A percentile compares a stretch with the other conserved stretches of the same genome.
Conservation (phyloP, 73 alveolate genomes). For the Paramecium biaurelia region DNA sequence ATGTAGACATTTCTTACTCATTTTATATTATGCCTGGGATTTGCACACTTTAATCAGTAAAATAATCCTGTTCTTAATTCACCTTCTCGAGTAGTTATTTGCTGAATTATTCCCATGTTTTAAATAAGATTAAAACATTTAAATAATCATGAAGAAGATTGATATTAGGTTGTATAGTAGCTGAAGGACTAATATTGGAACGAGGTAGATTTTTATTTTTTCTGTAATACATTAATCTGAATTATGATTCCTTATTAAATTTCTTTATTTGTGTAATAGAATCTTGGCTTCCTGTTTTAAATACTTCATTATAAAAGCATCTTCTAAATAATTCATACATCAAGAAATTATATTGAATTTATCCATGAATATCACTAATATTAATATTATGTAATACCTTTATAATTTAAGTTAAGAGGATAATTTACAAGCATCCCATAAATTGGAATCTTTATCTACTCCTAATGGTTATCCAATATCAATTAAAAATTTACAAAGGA, state of each 20-base stretch:
- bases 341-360: not conserved
- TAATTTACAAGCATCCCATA: conserved; percentile 39
- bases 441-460: not conserved
- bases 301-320: not conserved
- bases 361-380: not conserved
- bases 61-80: not conserved
- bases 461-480: conserved; percentile 29
- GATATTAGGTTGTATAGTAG: not conserved
- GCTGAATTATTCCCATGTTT: not conserved
- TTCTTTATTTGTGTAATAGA: not conserved
- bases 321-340: not conserved
- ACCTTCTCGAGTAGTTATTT: not conserved
- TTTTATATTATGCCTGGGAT: not conserved
- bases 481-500: not conserved
- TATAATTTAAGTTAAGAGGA: not conserved
- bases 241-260: not conserved
- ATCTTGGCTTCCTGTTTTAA: not conserved
- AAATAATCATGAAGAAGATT: not conserved
- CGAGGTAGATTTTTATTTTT: not conserved
- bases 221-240: not conserved
- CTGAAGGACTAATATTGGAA: not conserved
- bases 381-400: not conserved
- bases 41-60: not conserved
- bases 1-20: not conserved
- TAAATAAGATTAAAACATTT: not conserved